Conservation (phyloP, 176 grass and related monocot species). For the Eragrostis curvula region DNA sequence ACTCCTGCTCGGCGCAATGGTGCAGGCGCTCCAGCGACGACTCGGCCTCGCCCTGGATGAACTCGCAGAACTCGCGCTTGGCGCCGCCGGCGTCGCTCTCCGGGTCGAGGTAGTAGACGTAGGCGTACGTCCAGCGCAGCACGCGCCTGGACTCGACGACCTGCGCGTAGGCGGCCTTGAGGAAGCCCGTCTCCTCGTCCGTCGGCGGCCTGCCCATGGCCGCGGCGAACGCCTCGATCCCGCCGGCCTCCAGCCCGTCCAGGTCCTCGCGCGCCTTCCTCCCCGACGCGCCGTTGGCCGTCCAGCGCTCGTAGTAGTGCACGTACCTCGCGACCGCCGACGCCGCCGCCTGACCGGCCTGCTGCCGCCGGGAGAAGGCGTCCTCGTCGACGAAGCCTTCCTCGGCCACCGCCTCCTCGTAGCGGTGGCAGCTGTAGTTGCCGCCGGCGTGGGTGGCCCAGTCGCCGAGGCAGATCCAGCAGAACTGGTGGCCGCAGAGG, state of each 20-base stretch:
- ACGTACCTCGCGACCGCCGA: slow-evolving; percentile 33
- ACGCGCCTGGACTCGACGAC: slow-evolving; percentile 28
- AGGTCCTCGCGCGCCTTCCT: slow-evolving; percentile 4
- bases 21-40: slow-evolving; percentile 31
- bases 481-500: slow-evolving; percentile 51
- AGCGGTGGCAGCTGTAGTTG: slow-evolving; percentile 43
- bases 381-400: too few relatives aligned
- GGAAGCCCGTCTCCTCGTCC: neutral
- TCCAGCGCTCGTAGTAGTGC: slow-evolving; percentile 41
- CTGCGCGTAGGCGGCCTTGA: slow-evolving; percentile 12
- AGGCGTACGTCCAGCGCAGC: slow-evolving; percentile 36
- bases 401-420: neutral
- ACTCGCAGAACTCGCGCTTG: slow-evolving; percentile 15
- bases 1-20: neutral
- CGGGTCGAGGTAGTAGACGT: slow-evolving; percentile 15
- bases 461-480: slow-evolving; percentile 56
- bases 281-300: slow-evolving; percentile 8
- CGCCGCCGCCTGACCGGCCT: neutral
- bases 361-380: too few relatives aligned
- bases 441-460: too few relatives aligned
- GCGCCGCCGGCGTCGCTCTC: neutral
- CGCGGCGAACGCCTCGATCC: neutral
- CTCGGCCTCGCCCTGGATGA: slow-evolving; percentile 24
- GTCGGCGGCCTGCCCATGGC: neutral
- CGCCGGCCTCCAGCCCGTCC: neutral